Evolutionary conservation across 139 green algal genomes (phyloP).

Genomic region (Mychonastes homosphaera): DNA sequence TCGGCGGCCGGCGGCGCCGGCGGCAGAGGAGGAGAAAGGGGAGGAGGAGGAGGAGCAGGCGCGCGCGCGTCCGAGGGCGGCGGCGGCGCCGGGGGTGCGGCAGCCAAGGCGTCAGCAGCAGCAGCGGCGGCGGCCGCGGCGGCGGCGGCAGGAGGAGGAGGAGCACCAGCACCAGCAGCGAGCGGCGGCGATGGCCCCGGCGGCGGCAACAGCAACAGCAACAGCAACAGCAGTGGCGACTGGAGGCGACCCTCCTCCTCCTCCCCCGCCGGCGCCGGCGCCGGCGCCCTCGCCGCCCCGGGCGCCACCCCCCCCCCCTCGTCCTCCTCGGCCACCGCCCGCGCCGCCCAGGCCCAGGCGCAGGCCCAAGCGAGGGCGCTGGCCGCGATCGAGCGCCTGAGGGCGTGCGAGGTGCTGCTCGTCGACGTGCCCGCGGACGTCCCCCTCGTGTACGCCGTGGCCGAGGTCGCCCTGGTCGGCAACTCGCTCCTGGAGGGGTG

Average conservation of each 20-base stretch:
- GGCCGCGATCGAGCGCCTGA: too few species aligned
- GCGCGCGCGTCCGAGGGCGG: neutral
- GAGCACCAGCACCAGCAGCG: slow-evolving; percentile 1
- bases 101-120: neutral
- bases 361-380: too few species aligned
- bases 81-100: neutral
- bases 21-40: neutral
- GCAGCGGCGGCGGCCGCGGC: too few species aligned
- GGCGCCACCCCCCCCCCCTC: too few species aligned
- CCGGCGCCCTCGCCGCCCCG: too few species aligned
- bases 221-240: neutral
- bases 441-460: slow-evolving; percentile 28
- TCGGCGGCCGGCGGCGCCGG: neutral
- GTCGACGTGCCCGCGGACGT: slow-evolving; percentile 30
- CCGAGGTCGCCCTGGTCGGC: slow-evolving; percentile 28
- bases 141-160: slow-evolving; percentile 9
- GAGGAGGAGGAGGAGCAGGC: neutral
- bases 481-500: slow-evolving; percentile 29
- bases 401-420: slow-evolving; percentile 47
- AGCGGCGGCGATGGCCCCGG: too few species aligned
- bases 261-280: too few species aligned
- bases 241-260: too few species aligned
- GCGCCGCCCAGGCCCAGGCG: too few species aligned
- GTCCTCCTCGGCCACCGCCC: too few species aligned
- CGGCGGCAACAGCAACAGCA: slow-evolving; percentile 1